These are phyloP conservation scores for Clitocybe nebularis DNA, from an alignment of 1,284 basidiomycete genomes.

Conservation along the genomic window DNA sequence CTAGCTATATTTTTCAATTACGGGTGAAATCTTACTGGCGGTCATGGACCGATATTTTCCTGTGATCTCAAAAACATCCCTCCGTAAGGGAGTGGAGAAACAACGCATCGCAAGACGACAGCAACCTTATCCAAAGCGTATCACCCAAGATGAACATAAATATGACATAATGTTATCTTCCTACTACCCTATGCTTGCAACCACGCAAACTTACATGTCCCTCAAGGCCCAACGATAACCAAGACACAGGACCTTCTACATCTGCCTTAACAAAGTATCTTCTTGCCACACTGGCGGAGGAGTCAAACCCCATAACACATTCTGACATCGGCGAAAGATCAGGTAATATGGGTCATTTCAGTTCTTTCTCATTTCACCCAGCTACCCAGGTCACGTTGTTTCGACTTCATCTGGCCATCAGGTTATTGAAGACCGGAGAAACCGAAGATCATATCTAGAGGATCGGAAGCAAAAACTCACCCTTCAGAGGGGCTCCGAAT, in stretches of 20 bases:
- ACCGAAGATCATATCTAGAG: slow-evolving; percentile 36
- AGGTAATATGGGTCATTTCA: slow-evolving; percentile 32
- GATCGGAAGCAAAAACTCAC: slow-evolving; percentile 48
- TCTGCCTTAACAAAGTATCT: slow-evolving; percentile 50
- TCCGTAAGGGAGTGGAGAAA: slow-evolving; percentile 12
- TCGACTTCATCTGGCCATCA: slow-evolving; percentile 68
- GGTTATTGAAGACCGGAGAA: slow-evolving; percentile 48
- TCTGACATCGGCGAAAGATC: slow-evolving; percentile 58
- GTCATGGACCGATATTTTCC: slow-evolving; percentile 33
- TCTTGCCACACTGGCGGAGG: slow-evolving; percentile 51
- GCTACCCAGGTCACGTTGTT: slow-evolving; percentile 48
- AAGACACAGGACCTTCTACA: slow-evolving; percentile 35
- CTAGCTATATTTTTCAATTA: neutral
- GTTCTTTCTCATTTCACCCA: slow-evolving; percentile 1
- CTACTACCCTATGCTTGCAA: too few relatives aligned
- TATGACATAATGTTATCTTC: neutral
- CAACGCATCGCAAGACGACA: slow-evolving; percentile 19
- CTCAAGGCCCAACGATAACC: slow-evolving; percentile 10
- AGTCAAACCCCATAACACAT: slow-evolving; percentile 69
- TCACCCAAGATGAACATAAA: slow-evolving; percentile 2
- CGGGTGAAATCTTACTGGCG: neutral
- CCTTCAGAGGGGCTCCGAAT: slow-evolving; percentile 35
- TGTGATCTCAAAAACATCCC: slow-evolving; percentile 24
- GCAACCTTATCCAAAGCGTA: slow-evolving; percentile 19
- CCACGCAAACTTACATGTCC: too few relatives aligned